Evolutionary conservation across 2,329 filamentous ascomycete species (phyloP), one percentile per base, ranked within the genome.

Genomic region (Rachicladosporium sp.): DNA sequence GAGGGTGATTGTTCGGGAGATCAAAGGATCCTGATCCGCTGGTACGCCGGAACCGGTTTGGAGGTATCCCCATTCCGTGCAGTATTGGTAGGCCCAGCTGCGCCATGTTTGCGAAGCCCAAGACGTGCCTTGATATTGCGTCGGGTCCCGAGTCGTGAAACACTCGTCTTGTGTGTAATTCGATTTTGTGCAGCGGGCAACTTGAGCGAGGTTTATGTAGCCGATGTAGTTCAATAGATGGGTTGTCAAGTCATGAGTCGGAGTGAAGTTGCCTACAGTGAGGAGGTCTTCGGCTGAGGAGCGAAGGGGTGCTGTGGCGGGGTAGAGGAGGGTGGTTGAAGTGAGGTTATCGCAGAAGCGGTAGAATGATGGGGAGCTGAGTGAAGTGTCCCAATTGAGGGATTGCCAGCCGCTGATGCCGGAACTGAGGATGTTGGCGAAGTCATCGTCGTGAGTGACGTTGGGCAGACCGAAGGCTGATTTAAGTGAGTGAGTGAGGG

Each of bases 1-100:
- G 1, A 86, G 51, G 45, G 78, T 73, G 29, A 85, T 66, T 3
- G 76, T 68, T 10, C 85, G 78, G 1, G 84, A 89, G 36, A 91
- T 67, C 4, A 93, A 59, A 0, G 85, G 79, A 1, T 80, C 69
- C 39, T 77, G 70, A 42, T 73, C 64, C 1, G 63, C 50, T 0
- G 84, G 84, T 0, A 78, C 76, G 19, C 78, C 74, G 4, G 75
- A 78, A 35, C 85, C 84, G 1, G 81, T 85, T 47, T 80, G 73
- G 36, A 88, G 74, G 60, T 76, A 91, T 7, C 84, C 85, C 40
- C 40, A 42, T 9, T 70, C 59, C 0, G 64, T 67, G 54, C 69
- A 72, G 41, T 70, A 69, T 51, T 76, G 75, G 50, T 77, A 80
- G 11, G 62, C 58, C 76, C 76, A 80, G 40, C 40, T 42, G 19